Percentiles rank a stretch among this genome's conserved stretches.
phyloP scores from a whole-genome alignment of 2,329 filamentous ascomycete genomes.

The Bipolaris victoriae region DNA sequence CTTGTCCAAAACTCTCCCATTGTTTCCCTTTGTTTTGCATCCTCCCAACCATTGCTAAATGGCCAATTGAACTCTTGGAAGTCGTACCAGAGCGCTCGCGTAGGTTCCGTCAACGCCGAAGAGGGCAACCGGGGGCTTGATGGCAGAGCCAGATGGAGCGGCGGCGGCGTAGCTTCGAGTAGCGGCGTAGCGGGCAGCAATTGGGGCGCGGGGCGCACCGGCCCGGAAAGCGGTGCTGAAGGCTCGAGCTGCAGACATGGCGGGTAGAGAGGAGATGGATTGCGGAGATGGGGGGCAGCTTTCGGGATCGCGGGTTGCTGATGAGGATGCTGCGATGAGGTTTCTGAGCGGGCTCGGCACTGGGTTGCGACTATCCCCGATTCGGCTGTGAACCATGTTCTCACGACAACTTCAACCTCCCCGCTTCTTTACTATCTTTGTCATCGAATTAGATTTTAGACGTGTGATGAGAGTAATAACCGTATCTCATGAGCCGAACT shows the following conservation, averaged over 20 bases:
- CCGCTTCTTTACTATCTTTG: neutral
- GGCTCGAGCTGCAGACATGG: slow-evolving; percentile 63
- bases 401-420: neutral
- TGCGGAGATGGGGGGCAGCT: slow-evolving; percentile 31
- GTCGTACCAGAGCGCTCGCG: slow-evolving; percentile 92
- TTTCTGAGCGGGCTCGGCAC: slow-evolving; percentile 34
- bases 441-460: neutral
- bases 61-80: slow-evolving; percentile 26
- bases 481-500: neutral
- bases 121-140: slow-evolving; percentile 86
- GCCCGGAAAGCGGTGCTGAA: slow-evolving; percentile 64
- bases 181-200: slow-evolving; percentile 66
- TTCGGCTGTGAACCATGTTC: slow-evolving; percentile 7
- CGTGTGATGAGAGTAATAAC: neutral
- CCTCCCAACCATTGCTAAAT: slow-evolving; percentile 22
- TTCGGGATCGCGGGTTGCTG: slow-evolving; percentile 3
- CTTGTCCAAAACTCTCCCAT: slow-evolving; percentile 18
- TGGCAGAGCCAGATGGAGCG: slow-evolving; percentile 63
- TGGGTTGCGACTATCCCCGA: slow-evolving; percentile 19
- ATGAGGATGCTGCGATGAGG: slow-evolving; percentile 32
- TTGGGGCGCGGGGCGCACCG: slow-evolving; percentile 62
- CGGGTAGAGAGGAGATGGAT: slow-evolving; percentile 49
- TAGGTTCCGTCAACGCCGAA: slow-evolving; percentile 98
- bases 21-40: slow-evolving; percentile 24
- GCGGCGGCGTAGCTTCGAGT: slow-evolving; percentile 79